Evolutionary conservation across 139 green algal species (phyloP).

Genomic region (Edaphochlamys debaryana): DNA sequence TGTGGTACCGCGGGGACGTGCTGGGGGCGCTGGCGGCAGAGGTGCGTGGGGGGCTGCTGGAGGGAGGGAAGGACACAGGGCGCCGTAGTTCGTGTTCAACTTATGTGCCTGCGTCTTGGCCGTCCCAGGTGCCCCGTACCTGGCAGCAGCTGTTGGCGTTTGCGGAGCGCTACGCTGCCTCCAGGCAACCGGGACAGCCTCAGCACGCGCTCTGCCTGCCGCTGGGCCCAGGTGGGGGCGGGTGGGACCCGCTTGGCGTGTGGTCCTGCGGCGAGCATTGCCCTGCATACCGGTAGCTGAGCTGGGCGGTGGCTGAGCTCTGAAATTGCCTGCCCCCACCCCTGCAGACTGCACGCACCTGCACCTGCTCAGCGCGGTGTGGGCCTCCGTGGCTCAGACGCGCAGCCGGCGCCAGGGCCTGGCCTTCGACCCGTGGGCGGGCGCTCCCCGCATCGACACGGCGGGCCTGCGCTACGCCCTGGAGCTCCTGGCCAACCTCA

Average conservation of each 20-base stretch:
- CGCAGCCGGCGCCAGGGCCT: neutral
- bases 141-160: neutral
- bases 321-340: neutral
- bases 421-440: neutral
- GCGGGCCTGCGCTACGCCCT: slow-evolving; percentile 1
- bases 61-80: too few species aligned
- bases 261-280: too few species aligned
- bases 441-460: neutral
- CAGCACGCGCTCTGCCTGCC: slow-evolving; percentile 3
- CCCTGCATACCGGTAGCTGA: neutral
- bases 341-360: neutral
- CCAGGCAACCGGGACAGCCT: neutral
- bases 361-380: slow-evolving; percentile 2
- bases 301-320: too few species aligned
- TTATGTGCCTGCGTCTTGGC: too few species aligned
- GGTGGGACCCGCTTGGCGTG: too few species aligned
- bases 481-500: neutral
- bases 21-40: neutral
- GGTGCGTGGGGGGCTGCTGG: too few species aligned
- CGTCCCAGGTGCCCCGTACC: neutral
- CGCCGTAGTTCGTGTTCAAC: too few species aligned
- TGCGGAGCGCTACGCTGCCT: neutral
- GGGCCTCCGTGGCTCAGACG: slow-evolving; percentile 1
- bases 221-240: neutral
- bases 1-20: neutral